phyloP scores from a whole-genome alignment of 306 rosid species.

The Echinosophora koreensis region DNA sequence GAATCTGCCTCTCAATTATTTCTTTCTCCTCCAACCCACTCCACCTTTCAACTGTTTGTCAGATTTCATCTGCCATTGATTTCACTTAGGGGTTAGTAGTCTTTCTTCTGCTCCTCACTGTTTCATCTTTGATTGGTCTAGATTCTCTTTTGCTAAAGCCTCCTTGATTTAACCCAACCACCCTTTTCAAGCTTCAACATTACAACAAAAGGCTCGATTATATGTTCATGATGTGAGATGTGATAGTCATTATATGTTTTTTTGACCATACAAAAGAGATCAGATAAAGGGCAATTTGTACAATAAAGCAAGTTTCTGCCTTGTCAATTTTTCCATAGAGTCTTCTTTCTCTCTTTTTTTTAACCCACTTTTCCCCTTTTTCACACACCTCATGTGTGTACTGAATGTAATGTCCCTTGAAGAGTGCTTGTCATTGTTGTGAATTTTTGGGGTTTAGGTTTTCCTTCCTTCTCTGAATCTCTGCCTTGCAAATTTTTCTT shows the following conservation, averaged over 20 bases:
- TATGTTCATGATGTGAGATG: slow-evolving; percentile 62
- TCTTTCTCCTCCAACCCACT: slow-evolving; percentile 16
- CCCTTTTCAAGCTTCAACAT: slow-evolving; percentile 55
- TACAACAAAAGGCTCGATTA: slow-evolving; percentile 48
- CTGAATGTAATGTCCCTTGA: slow-evolving; percentile 49
- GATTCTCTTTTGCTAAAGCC: slow-evolving; percentile 47
- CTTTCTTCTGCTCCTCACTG: slow-evolving; percentile 41
- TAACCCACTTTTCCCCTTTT: neutral
- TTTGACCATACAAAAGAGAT: slow-evolving; percentile 72
- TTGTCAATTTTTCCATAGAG: slow-evolving; percentile 40
- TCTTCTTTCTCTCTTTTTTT: slow-evolving; percentile 10
- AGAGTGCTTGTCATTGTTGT: slow-evolving; percentile 51
- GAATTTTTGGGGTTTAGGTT: slow-evolving; percentile 29
- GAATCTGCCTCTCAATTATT: slow-evolving; percentile 45
- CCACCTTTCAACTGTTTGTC: slow-evolving; percentile 43
- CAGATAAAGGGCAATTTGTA: slow-evolving; percentile 52
- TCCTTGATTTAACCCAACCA: slow-evolving; percentile 43
- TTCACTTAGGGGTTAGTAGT: slow-evolving; percentile 35
- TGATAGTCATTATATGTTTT: slow-evolving; percentile 53
- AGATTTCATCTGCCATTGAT: slow-evolving; percentile 43
- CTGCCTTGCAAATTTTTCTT: slow-evolving; percentile 8
- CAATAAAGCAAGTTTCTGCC: slow-evolving; percentile 48
- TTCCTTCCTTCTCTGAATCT: neutral
- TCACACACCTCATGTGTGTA: slow-evolving; percentile 37
- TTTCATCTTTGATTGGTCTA: slow-evolving; percentile 52